phyloP scores from a whole-genome alignment of 805 yeast species.

The Sugiyamaella americana region DNA sequence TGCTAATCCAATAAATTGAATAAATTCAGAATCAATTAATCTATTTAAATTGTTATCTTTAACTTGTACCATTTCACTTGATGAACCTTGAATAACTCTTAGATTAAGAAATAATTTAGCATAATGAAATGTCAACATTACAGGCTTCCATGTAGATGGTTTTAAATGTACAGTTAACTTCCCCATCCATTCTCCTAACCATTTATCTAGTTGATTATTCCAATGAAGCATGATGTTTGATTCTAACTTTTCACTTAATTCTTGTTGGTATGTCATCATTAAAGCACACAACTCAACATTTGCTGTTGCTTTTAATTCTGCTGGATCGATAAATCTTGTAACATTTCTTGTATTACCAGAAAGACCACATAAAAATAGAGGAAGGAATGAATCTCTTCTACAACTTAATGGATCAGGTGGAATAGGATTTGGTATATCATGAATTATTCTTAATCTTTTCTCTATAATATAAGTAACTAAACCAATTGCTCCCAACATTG shows the following conservation, averaged over 20 bases:
- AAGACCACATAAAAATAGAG: slow-evolving; percentile 9
- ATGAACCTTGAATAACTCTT: slow-evolving; percentile 9
- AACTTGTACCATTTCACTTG: not conserved
- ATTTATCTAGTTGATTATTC: slow-evolving; percentile 21
- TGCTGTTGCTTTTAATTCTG: slow-evolving; percentile 19
- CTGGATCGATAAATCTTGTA: slow-evolving; percentile 1
- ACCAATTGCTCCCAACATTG: slow-evolving; percentile 18
- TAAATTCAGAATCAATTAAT: slow-evolving; percentile 5
- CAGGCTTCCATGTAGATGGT: slow-evolving; percentile 22
- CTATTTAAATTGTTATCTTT: too few relatives aligned
- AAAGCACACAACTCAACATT: slow-evolving; percentile 21
- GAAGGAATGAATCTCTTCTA: slow-evolving; percentile 7
- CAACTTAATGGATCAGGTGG: not conserved
- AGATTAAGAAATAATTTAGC: slow-evolving; percentile 21
- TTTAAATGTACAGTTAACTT: slow-evolving; percentile 15
- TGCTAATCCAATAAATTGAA: slow-evolving; percentile 13
- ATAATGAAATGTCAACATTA: slow-evolving; percentile 21
- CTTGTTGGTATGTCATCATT: slow-evolving; percentile 19
- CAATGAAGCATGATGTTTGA: slow-evolving; percentile 14
- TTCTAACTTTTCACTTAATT: slow-evolving; percentile 12
- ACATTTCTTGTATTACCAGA: not conserved
- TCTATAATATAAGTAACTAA: slow-evolving; percentile 21
- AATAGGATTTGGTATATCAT: slow-evolving; percentile 13
- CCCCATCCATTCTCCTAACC: slow-evolving; percentile 22
- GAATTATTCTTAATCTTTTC: slow-evolving; percentile 20